These are phyloP conservation scores for Drechslerella dactyloides DNA, from an alignment of 2,329 filamentous ascomycete genomes.

Conservation along the genomic window DNA sequence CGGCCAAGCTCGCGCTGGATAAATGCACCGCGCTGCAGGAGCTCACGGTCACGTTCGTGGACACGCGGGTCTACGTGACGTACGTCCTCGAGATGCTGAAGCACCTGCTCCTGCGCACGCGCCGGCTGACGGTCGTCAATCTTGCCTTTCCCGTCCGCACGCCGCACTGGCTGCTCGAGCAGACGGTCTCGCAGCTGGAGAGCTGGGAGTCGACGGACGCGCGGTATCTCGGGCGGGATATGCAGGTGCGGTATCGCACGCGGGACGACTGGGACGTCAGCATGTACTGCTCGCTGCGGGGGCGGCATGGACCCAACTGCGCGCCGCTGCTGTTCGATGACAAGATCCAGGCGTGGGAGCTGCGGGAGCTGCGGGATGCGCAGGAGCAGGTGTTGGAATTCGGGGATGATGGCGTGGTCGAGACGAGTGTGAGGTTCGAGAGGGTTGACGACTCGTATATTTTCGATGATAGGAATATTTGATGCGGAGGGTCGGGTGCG, in stretches of 20 bases:
- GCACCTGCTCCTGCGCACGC: not conserved
- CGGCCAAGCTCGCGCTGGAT: not conserved
- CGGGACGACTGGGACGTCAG: not conserved
- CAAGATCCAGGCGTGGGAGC: not conserved
- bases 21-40: not conserved
- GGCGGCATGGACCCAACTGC: not conserved
- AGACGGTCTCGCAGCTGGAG: not conserved
- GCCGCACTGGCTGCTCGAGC: not conserved
- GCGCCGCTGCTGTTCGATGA: slow-evolving; percentile 1
- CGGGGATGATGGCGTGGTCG: too few relatives aligned
- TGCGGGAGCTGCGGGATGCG: not conserved
- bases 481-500: not conserved
- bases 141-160: not conserved
- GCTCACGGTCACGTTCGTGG: not conserved
- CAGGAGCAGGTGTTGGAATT: too few relatives aligned
- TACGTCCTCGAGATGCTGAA: not conserved
- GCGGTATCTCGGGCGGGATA: not conserved
- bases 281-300: not conserved
- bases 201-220: not conserved
- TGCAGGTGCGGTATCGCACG: not conserved
- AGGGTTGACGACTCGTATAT: not conserved
- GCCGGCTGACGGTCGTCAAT: not conserved
- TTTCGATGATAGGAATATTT: not conserved
- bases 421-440: too few relatives aligned
- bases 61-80: not conserved